Conservation (phyloP, 139 green algal genomes). For the Closterium sp. region DNA sequence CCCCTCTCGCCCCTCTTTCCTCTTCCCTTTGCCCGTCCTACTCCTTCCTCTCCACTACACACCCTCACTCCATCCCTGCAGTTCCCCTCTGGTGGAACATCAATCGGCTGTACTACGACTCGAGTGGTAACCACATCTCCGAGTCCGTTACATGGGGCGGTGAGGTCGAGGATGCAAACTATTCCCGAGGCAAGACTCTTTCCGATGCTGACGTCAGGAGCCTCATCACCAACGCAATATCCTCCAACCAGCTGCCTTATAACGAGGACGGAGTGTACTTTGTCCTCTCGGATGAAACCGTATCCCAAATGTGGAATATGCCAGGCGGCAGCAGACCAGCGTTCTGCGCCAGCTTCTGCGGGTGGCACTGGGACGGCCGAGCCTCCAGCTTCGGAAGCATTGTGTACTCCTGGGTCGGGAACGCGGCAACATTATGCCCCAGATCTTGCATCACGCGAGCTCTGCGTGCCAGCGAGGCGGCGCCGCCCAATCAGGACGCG, state of each 20-base stretch:
- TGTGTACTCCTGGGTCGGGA: neutral
- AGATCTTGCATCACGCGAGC: neutral
- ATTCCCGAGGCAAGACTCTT: neutral
- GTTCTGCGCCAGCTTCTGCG: slow-evolving; percentile 17
- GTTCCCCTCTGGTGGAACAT: slow-evolving; percentile 11
- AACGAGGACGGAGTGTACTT: neutral
- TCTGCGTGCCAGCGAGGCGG: neutral
- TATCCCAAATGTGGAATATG: neutral
- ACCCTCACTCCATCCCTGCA: neutral
- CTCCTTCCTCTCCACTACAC: neutral
- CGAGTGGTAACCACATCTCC: slow-evolving; percentile 11
- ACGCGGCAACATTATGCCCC: neutral
- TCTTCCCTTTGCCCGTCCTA: neutral
- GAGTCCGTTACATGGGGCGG: neutral
- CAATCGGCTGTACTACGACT: slow-evolving; percentile 9
- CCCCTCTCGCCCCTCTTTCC: neutral
- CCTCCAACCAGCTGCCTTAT: neutral
- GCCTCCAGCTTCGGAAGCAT: neutral
- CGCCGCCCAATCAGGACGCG: slow-evolving; percentile 18
- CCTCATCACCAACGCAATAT: neutral
- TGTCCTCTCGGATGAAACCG: neutral
- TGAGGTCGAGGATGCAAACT: neutral
- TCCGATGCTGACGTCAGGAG: neutral
- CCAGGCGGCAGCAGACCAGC: neutral
- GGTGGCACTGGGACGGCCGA: neutral